Evolutionary conservation across 2,329 filamentous ascomycete species (phyloP).

Genomic region (Phaeophleospora eucalypticola): DNA sequence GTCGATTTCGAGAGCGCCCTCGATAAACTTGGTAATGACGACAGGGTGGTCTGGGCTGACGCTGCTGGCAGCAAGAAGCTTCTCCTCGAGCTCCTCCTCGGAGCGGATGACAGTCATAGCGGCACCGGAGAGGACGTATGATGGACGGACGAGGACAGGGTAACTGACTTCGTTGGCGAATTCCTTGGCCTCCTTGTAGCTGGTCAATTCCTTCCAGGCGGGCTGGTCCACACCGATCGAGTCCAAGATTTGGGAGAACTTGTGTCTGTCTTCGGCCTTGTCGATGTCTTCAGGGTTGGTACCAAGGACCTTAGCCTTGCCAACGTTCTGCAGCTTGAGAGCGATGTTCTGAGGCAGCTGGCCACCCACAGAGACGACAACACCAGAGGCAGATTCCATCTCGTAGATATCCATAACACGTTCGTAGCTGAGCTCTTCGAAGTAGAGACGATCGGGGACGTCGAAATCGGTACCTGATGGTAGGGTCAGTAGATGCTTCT

Average conservation of each 20-base stretch:
- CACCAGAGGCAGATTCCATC: constrained; percentile 75
- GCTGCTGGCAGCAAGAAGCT: constrained; percentile 81
- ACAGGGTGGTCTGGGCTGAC: constrained; percentile 97
- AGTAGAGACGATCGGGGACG: constrained; percentile 85
- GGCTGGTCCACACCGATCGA: constrained; percentile 96
- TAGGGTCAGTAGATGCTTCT: not conserved
- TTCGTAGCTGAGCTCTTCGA: constrained; percentile 94
- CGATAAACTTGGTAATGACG: constrained; percentile 97
- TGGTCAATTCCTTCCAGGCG: constrained; percentile 95
- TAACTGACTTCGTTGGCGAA: constrained; percentile 86
- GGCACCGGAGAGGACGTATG: constrained; percentile 93
- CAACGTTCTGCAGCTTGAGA: constrained; percentile 84
- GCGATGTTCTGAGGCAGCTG: constrained; percentile 98
- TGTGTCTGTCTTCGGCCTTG: constrained; percentile 95
- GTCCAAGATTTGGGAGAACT: constrained; percentile 96
- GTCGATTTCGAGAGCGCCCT: constrained; percentile 93
- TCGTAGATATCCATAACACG: constrained; percentile 94
- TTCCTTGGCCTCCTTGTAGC: constrained; percentile 76
- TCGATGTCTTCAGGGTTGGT: constrained; percentile 94
- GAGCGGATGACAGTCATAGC: constrained; percentile 96
- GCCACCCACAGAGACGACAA: constrained; percentile 92
- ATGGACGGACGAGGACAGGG: constrained; percentile 90
- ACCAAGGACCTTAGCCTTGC: constrained; percentile 84
- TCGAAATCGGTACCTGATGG: constrained; percentile 72
- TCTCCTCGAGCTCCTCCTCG: constrained; percentile 85